phyloP scores from a whole-genome alignment of 768 basidiomycete genomes.

The Mrakia hoshinonis region DNA sequence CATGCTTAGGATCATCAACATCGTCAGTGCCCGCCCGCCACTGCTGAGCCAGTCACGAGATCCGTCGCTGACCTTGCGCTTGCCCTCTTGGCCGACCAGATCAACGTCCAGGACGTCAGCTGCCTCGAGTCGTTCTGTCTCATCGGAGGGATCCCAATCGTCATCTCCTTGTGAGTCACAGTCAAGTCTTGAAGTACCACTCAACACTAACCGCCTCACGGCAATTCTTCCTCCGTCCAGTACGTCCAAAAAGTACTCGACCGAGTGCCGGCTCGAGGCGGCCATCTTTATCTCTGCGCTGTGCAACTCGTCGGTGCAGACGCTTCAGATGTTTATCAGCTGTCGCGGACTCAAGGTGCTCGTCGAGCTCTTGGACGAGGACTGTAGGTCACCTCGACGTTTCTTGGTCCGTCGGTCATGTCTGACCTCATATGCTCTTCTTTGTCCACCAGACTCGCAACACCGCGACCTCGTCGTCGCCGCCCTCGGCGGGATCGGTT shows the following conservation, averaged over 20 bases:
- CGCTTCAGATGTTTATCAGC: constrained; percentile 93
- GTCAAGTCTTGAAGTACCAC: neutral
- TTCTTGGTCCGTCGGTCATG: too few relatives aligned
- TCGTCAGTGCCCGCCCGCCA: constrained; percentile 48
- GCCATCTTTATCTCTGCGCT: constrained; percentile 88
- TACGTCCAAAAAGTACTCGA: constrained; percentile 85
- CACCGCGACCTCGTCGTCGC: constrained; percentile 85
- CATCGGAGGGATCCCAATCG: constrained; percentile 76
- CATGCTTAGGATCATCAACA: constrained; percentile 77
- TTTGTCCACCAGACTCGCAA: constrained; percentile 43
- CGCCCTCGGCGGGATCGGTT: constrained; percentile 86
- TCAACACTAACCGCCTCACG: too few relatives aligned
- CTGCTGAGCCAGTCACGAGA: too few relatives aligned
- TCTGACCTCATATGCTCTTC: too few relatives aligned
- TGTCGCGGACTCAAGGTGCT: constrained; percentile 91
- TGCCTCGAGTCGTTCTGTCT: constrained; percentile 92
- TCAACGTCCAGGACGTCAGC: constrained; percentile 60
- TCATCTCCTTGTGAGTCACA: constrained; percentile 59
- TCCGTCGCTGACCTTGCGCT: neutral
- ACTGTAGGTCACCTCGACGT: constrained; percentile 53
- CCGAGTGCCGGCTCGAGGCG: constrained; percentile 87
- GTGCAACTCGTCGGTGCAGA: constrained; percentile 84
- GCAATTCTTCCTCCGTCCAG: constrained; percentile 17
- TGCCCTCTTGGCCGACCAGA: constrained; percentile 34
- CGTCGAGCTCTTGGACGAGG: constrained; percentile 92